Base-by-base conservation (phyloP, 805 yeast genomes). In the Cyberlindnera nakhonratchasimensis region DNA sequence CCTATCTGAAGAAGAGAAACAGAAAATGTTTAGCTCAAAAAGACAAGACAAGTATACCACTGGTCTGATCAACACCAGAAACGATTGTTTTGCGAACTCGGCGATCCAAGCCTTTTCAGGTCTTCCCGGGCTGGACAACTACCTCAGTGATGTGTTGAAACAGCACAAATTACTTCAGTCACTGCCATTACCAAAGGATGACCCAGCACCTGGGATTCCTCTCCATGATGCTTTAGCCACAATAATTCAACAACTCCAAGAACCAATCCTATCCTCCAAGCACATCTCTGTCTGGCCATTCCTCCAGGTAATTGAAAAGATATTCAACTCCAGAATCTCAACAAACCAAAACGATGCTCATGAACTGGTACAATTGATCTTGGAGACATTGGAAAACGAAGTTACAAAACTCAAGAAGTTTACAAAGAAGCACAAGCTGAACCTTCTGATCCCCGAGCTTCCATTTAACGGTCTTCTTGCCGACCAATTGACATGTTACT, bases 281-380 rank as follows among this genome's bases (percentile, higher is more conserved):
- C 71, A 80, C 8, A 64, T 81, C 5, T 79, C 90, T 0, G 89
- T 87, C 1, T 83, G 95, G 90, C 82, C 86, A 1, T 74, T 90
- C 37, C 65, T 91, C 16, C 82, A 74, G 39, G 81, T 78, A 10
- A 64, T 93, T 38, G 98, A 91, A 56, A 62, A 61, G 9, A 80
- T 85, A 13, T 85, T 82, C 64, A 75, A 80, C 42, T 80, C 90
- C 4, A 79, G 77, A 50, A 81, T 93, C 21, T 81, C 95, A 2
- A 67, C 84, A 26, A 77, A 77, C 34, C 99, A 93, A 61, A 96
- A 91, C 57, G 99, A 91, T 65, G 96, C 98, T 0, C 97, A 93
- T 54, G 99, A 91, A 57, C 70, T 93, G 49, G 75, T 91, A 23
- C 96, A 88, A 58, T 64, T 87, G 39, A 71, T 90, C 17, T 65